phyloP scores from a whole-genome alignment of 345 rosid species.

The Orychophragmus violaceus region DNA sequence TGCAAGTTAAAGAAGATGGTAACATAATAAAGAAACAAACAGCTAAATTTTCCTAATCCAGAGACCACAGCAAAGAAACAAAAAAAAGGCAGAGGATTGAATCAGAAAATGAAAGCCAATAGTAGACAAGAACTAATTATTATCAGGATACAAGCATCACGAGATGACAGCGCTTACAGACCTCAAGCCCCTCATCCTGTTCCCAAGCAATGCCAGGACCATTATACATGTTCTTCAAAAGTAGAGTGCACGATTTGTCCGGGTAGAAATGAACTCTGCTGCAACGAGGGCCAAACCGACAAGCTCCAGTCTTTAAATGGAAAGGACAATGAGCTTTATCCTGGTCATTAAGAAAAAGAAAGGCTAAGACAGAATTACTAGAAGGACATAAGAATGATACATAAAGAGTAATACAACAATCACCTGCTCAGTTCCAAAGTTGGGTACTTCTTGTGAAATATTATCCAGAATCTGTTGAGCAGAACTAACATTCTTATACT shows the following conservation, averaged over 20 bases:
- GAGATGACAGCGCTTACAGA: constrained; percentile 74
- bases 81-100: background rate
- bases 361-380: background rate
- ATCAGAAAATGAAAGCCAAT: background rate
- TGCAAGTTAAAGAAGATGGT: constrained; percentile 51
- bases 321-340: constrained; percentile 99
- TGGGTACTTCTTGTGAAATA: constrained; percentile 83
- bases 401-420: background rate
- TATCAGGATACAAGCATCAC: constrained; percentile 83
- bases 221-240: constrained; percentile 90
- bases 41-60: background rate
- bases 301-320: constrained; percentile 91
- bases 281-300: constrained; percentile 94
- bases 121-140: constrained; percentile 1
- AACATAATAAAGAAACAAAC: constrained; percentile 17
- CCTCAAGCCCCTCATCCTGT: constrained; percentile 99
- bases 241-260: constrained; percentile 71
- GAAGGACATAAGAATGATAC: background rate
- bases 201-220: constrained; percentile 96
- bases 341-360: constrained; percentile 31
- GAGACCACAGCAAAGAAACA: constrained; percentile 9
- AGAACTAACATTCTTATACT: constrained; percentile 45
- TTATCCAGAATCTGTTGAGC: constrained; percentile 62
- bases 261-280: constrained; percentile 97
- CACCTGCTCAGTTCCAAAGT: constrained; percentile 96